phyloP scores from a whole-genome alignment of 495 filamentous ascomycete species.

The Penicillium angulare region DNA sequence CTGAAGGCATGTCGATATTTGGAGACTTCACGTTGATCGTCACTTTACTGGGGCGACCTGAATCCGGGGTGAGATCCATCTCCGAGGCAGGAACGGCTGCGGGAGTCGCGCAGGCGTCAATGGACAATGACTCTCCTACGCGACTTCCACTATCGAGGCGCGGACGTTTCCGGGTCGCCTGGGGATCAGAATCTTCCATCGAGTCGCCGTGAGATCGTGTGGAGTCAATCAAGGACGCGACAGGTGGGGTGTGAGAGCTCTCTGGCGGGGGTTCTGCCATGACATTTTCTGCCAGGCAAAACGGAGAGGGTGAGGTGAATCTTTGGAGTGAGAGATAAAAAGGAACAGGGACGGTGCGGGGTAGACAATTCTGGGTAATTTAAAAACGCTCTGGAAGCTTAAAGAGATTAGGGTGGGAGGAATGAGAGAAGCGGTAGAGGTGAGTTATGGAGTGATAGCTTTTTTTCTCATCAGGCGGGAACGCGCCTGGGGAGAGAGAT shows the following conservation, averaged over 20 bases:
- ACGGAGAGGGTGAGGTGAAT: neutral
- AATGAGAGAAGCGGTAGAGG: neutral
- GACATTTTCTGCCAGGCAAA: conserved; percentile 38
- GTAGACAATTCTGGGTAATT: neutral
- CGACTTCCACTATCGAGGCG: conserved; percentile 58
- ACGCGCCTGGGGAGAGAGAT: conserved; percentile 20
- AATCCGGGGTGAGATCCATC: conserved; percentile 33
- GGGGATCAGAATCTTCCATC: conserved; percentile 56
- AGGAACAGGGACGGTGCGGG: neutral
- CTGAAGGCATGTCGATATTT: conserved; percentile 17
- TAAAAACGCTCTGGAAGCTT: neutral
- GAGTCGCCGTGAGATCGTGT: conserved; percentile 39
- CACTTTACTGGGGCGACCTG: conserved; percentile 47
- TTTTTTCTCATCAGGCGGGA: conserved; percentile 20
- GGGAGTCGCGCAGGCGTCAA: conserved; percentile 25
- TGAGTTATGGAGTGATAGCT: conserved; percentile 13
- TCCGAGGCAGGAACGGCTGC: conserved; percentile 31
- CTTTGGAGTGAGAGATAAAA: neutral
- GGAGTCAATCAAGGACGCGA: conserved; percentile 32
- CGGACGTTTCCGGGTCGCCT: conserved; percentile 59
- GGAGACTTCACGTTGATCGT: conserved; percentile 57
- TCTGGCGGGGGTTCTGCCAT: conserved; percentile 52
- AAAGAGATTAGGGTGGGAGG: neutral
- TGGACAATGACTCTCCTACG: conserved; percentile 44
- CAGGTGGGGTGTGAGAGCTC: conserved; percentile 47